Evolutionary conservation across 164 flowering plant genomes (phyloP), one percentile per base, ranked within the genome.

Genomic region (Vitis vinifera): DNA sequence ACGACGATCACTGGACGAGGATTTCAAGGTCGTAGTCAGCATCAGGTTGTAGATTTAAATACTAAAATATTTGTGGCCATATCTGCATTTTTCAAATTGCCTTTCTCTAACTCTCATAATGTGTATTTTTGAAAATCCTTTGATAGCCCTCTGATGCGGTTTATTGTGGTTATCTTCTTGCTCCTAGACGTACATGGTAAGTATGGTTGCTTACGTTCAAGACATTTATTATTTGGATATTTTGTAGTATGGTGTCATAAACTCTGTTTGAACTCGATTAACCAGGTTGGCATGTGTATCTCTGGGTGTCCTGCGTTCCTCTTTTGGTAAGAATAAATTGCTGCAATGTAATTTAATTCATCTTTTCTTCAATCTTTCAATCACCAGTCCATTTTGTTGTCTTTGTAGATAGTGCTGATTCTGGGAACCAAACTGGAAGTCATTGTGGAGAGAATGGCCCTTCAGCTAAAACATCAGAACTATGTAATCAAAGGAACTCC

Each of bases 341-440:
- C 27, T 23, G 27, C 27, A 23, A 23, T 37, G 11, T 51, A 10
- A 9, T 19, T 23, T 19, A 31, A 52, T 29, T 12, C 27, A 23
- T 23, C 27, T 23, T 23, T 23, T 23, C 27, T 23, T 23, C 27
- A 23, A 23, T 23, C 27, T 23, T 23, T 23, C 2, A 23, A 23
- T 23, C 27, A 23, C 27, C 27, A 23, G 27, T 23, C 27, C 27
- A 23, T 23, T 23, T 23, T 23, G 27, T 23, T 23, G 27, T 23
- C 27, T 23, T 11, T 72, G 74, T 67, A 90, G 95, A 71, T 80
- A 58, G 85, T 81, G 52, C 69, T 87, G 58, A 51, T 75, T 49
- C 50, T 90, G 3, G 96, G 96, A 53, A 80, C 89, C 8, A 90
- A 90, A 69, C 77, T 88, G 14, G 81, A 90, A 80, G 83, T 84